phyloP scores from a whole-genome alignment of 805 yeast genomes.

The Millerozyma miso region DNA sequence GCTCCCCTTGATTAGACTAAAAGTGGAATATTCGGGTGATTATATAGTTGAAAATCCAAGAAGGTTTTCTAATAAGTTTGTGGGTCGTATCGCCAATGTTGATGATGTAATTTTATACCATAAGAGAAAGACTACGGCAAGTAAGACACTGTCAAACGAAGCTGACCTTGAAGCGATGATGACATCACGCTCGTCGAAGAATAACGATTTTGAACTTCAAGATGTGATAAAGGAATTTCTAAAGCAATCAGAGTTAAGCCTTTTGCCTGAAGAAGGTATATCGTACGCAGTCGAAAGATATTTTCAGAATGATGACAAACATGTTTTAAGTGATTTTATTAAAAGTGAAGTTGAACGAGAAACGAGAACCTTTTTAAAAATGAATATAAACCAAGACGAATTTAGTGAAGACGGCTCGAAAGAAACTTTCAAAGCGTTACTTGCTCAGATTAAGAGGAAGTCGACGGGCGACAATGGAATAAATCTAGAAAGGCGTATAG shows the following conservation, averaged over 20 bases:
- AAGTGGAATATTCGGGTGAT: conserved; percentile 88
- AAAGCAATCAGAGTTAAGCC: conserved; percentile 55
- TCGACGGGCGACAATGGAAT: neutral
- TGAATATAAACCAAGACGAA: conserved; percentile 32
- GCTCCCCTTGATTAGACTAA: conserved; percentile 72
- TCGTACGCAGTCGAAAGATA: conserved; percentile 66
- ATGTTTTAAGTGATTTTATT: conserved; percentile 61
- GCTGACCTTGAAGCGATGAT: conserved; percentile 15
- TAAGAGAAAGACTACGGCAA: conserved; percentile 38
- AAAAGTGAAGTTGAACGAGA: conserved; percentile 52
- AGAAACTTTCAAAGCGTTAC: conserved; percentile 39
- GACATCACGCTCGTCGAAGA: conserved; percentile 9
- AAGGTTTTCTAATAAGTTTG: conserved; percentile 84
- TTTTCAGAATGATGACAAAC: conserved; percentile 80
- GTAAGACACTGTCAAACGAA: neutral
- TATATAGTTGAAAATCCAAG: conserved; percentile 89
- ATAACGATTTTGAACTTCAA: conserved; percentile 47
- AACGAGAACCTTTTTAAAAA: conserved; percentile 42
- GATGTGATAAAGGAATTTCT: conserved; percentile 60
- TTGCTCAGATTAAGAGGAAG: conserved; percentile 34
- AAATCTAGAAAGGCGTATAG: neutral
- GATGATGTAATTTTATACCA: conserved; percentile 77
- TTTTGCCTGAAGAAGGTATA: conserved; percentile 74
- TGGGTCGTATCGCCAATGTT: conserved; percentile 87
- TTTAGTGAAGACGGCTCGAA: conserved; percentile 21